Conservation (phyloP, 495 filamentous ascomycete genomes). For the Xylaria scruposa region DNA sequence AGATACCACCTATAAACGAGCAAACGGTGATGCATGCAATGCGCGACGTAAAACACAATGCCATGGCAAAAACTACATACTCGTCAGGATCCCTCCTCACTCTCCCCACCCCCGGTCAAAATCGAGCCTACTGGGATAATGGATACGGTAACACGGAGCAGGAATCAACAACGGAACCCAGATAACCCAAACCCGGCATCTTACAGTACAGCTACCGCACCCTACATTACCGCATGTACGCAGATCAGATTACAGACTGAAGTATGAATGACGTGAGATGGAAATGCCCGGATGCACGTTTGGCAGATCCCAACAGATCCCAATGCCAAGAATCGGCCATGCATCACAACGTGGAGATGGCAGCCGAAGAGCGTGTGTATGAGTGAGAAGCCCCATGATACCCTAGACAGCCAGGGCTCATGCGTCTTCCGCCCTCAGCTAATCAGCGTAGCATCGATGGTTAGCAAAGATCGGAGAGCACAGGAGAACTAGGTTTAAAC, state of each 20-base stretch:
- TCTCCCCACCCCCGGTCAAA: not conserved
- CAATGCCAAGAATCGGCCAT: conserved; percentile 2
- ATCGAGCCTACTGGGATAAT: not conserved
- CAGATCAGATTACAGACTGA: conserved; percentile 20
- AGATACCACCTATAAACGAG: not conserved
- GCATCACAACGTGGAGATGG: conserved; percentile 2
- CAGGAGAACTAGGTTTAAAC: not conserved
- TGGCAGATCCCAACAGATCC: conserved; percentile 19
- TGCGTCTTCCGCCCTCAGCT: conserved; percentile 8
- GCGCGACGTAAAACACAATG: not conserved
- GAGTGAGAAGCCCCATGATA: not conserved
- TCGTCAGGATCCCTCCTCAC: not conserved
- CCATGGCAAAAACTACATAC: not conserved
- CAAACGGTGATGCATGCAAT: conserved; percentile 11
- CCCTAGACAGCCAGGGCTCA: conserved; percentile 1
- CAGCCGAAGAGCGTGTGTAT: not conserved
- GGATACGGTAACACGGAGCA: not conserved
- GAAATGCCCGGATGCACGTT: conserved; percentile 16
- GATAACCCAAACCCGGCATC: not conserved
- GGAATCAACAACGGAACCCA: not conserved
- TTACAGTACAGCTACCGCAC: not conserved
- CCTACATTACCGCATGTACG: not conserved
- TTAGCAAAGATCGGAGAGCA: not conserved
- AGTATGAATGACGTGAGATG: conserved; percentile 10
- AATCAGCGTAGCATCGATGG: conserved; percentile 5